phyloP scores from a whole-genome alignment of 2,329 filamentous ascomycete genomes.

The Akanthomyces dipterigenus region DNA sequence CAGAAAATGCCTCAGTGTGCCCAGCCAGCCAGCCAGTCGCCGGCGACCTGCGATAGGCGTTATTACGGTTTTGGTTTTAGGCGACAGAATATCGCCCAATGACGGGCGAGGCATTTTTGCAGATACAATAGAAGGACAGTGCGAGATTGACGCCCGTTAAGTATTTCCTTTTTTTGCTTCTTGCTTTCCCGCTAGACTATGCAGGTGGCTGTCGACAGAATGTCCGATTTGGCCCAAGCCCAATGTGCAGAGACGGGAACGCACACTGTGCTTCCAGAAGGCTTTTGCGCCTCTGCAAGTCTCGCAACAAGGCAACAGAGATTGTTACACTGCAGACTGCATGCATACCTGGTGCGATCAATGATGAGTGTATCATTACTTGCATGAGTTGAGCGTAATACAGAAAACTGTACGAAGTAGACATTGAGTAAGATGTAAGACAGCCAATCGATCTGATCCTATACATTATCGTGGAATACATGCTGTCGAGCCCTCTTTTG shows the following conservation, averaged over 20 bases:
- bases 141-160: neutral
- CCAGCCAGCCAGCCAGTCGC: neutral
- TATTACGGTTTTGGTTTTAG: neutral
- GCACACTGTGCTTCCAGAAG: slow-evolving; percentile 8
- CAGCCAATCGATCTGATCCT: neutral
- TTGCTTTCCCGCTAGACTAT: neutral
- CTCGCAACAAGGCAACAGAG: neutral
- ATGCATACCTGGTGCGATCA: neutral
- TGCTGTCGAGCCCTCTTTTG: no score
- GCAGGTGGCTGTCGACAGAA: neutral
- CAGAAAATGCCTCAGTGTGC: slow-evolving; percentile 2
- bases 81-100: neutral
- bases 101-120: neutral
- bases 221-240: neutral
- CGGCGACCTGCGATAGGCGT: neutral
- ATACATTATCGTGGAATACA: neutral
- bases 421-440: neutral
- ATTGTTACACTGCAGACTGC: neutral
- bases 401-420: no score
- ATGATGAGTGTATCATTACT: neutral
- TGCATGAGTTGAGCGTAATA: neutral
- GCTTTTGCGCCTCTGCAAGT: neutral
- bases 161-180: neutral
- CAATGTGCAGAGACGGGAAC: neutral
- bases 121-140: no score